A percentile compares a stretch with the other conserved stretches of the same genome.
Evolutionary conservation across 2,329 filamentous ascomycete species (phyloP).

Genomic region (Fusarium palustre): DNA sequence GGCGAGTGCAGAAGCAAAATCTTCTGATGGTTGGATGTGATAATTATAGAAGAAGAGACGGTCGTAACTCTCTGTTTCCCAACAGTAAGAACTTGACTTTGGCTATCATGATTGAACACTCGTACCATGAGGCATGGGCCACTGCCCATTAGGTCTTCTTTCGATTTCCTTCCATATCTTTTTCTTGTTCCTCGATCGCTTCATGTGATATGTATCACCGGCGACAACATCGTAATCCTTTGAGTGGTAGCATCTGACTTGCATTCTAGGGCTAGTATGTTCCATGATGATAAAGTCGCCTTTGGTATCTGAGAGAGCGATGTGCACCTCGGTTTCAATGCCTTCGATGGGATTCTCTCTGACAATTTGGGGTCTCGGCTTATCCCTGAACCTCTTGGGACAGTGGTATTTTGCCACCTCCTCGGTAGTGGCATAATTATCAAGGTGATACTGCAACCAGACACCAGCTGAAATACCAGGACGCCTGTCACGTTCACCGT

Average conservation of each 20-base stretch:
- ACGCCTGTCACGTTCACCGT: conserved; percentile 2
- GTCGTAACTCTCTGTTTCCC: conserved; percentile 24
- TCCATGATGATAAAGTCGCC: conserved; percentile 37
- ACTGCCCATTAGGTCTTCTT: neutral
- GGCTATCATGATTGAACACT: neutral
- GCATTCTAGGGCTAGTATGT: conserved; percentile 7
- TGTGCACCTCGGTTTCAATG: conserved; percentile 5
- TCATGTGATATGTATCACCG: conserved; percentile 28
- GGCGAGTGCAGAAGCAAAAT: conserved; percentile 21
- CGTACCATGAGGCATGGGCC: neutral
- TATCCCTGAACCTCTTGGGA: neutral
- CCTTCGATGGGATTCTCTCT: conserved; percentile 1
- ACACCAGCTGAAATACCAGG: conserved; percentile 22
- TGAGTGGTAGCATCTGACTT: conserved; percentile 30
- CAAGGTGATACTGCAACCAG: conserved; percentile 41
- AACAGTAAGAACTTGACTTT: neutral
- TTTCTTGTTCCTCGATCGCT: neutral
- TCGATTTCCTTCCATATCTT: neutral
- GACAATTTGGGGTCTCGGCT: conserved; percentile 24
- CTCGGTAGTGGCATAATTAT: conserved; percentile 12
- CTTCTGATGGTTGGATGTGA: conserved; percentile 9
- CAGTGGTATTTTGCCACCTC: conserved; percentile 13
- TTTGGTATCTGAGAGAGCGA: conserved; percentile 23
- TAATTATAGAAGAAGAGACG: conserved; percentile 31
- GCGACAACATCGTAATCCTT: conserved; percentile 26